Base-by-base conservation (phyloP, 2,329 filamentous ascomycete species). In the Sclerotinia subarctica region DNA sequence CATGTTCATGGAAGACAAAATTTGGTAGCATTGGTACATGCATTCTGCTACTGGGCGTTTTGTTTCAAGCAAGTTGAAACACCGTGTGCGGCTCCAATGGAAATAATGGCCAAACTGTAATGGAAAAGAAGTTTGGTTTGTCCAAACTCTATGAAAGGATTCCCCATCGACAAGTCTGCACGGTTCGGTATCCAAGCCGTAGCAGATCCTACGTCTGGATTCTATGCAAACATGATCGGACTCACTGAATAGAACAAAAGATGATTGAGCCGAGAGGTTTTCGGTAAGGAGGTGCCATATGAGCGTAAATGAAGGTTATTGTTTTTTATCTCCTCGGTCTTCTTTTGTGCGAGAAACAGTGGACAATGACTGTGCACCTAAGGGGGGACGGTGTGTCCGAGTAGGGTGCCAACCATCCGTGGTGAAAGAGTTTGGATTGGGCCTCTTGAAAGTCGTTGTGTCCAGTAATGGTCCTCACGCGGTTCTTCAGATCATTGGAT, bases 321-420 rank as follows among this genome's bases (percentile, higher is more conserved):
- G 59, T 26, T 38, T 38, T 63, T 21, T 32, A 51, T 26, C 46
- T 51, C 47, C 35, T 63, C 32, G 21, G 46, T 49, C n/a, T 35
- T 35, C 17, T 38, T 35, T 17, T 38, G 47, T 63, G 35, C 59
- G 46, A 24, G 59, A 52, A 63, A 63, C 59, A 63, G 21, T 51
- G 32, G 59, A 26, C 15, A 26, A 5, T 10, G 44, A 49, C 58
- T 62, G 58, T 38, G 59, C 29, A 26, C 47, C 32, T 10, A 49
- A 49, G 21, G 15, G 15, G 3, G n/a, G 11, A 51, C 29, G 58
- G 26, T 19, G 29, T 15, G 32, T 57, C 24, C 44, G 15, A 35
- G 26, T 63, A n/a, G n/a, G 51, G 59, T n/a, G n/a, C n/a, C n/a
- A n/a, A n/a, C n/a, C n/a, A n/a, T n/a, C n/a, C n/a, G n/a, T n/a